phyloP scores from a whole-genome alignment of 2,329 filamentous ascomycete genomes.

The Pseudogymnoascus sp. region DNA sequence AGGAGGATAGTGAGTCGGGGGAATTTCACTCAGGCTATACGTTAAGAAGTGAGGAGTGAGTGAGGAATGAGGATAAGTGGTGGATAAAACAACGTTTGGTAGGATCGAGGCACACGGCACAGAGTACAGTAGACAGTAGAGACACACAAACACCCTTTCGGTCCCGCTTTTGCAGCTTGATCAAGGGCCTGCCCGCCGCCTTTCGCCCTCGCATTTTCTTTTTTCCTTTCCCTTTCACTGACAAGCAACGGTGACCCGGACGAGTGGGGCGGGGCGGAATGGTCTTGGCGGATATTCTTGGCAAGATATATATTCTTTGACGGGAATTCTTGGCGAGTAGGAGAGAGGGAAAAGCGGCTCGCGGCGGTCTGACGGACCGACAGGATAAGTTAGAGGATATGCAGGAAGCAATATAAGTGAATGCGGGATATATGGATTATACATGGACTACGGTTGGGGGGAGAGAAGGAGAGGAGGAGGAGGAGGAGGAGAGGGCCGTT shows the following conservation, averaged over 20 bases:
- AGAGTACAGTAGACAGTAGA: not conserved
- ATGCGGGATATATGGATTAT: not conserved
- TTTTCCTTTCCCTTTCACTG: not conserved
- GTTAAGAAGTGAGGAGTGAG: not conserved
- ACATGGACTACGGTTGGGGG: not conserved
- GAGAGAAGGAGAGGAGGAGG: not conserved
- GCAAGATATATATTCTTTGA: not conserved
- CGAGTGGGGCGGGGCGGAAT: conserved; percentile 7
- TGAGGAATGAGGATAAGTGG: not conserved
- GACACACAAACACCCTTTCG: not conserved
- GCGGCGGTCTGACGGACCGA: not conserved
- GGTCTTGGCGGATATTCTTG: not conserved
- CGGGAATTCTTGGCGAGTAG: conserved; percentile 1
- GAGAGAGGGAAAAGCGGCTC: not conserved
- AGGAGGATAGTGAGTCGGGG: not conserved
- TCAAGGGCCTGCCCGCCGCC: not conserved
- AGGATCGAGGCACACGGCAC: not conserved
- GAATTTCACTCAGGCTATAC: not conserved
- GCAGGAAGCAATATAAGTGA: not conserved
- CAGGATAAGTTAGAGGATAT: not conserved
- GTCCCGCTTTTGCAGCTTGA: conserved; percentile 9
- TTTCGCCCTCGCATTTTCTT: conserved; percentile 8
- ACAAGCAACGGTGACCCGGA: not conserved
- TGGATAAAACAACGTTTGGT: conserved; percentile 2
- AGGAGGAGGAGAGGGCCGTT: not conserved